phyloP scores from a whole-genome alignment of 2,329 filamentous ascomycete species.

The Beauveria medogensis region DNA sequence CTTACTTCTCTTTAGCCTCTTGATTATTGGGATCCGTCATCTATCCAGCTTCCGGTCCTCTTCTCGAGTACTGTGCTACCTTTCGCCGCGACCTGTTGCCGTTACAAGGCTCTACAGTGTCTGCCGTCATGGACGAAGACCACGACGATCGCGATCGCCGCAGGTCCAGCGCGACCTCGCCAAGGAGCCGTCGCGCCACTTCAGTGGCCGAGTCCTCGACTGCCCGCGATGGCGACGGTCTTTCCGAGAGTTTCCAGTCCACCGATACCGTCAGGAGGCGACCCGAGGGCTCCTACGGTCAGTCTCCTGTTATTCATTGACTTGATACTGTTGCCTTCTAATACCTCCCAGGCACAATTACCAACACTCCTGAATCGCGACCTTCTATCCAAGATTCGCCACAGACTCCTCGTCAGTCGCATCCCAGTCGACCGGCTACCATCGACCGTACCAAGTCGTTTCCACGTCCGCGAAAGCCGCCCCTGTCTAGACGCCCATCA shows the following conservation, averaged over 20 bases:
- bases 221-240: constrained; percentile 32
- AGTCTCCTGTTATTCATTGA: constrained; percentile 16
- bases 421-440: constrained; percentile 31
- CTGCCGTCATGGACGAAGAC: constrained; percentile 2
- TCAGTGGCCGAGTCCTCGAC: constrained; percentile 29
- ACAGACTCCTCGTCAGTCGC: constrained; percentile 7
- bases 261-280: constrained; percentile 52
- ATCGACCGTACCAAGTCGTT: constrained; percentile 40
- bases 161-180: constrained; percentile 27
- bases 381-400: background rate
- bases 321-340: background rate
- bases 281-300: constrained; percentile 50
- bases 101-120: background rate
- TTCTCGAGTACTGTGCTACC: background rate
- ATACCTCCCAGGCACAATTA: constrained; percentile 24
- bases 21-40: background rate
- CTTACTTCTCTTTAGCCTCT: background rate
- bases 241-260: constrained; percentile 49
- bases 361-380: constrained; percentile 1
- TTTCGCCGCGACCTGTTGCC: background rate
- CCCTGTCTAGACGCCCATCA: constrained; percentile 64
- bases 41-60: background rate
- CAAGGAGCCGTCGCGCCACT: constrained; percentile 38
- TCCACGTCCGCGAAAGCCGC: constrained; percentile 59
- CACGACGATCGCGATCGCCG: constrained; percentile 1